phyloP scores from a whole-genome alignment of 768 basidiomycete species.

The Tricholoma bakamatsutake region DNA sequence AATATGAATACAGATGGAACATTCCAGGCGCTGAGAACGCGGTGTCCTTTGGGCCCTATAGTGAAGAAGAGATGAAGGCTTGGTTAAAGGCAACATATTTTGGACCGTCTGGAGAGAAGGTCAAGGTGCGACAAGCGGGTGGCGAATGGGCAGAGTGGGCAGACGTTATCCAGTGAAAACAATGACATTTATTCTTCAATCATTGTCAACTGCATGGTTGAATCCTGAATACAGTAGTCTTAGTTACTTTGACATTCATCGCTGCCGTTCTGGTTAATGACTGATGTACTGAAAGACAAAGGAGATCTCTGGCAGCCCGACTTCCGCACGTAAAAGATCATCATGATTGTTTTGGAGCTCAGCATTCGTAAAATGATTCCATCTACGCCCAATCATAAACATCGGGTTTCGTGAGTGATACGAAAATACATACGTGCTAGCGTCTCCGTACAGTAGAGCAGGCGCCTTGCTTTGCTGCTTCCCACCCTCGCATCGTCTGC shows the following conservation, averaged over 20 bases:
- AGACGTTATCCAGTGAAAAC: constrained; percentile 45
- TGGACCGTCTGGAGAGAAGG: constrained; percentile 69
- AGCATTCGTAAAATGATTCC: constrained; percentile 94
- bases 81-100: constrained; percentile 85
- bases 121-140: constrained; percentile 61
- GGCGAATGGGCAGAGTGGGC: constrained; percentile 76
- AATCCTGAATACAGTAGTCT: background rate
- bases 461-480: constrained; percentile 78
- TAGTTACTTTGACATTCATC: constrained; percentile 1
- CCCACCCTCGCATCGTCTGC: constrained; percentile 84
- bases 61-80: constrained; percentile 69
- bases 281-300: constrained; percentile 97
- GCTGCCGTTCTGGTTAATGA: constrained; percentile 41
- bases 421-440: constrained; percentile 76
- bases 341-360: constrained; percentile 93
- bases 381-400: constrained; percentile 40
- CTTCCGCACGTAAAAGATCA: constrained; percentile 88
- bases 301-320: constrained; percentile 77
- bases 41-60: constrained; percentile 72
- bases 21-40: constrained; percentile 40
- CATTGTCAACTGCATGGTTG: background rate
- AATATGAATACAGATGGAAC: constrained; percentile 82
- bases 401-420: background rate
- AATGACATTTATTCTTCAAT: background rate
- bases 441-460: constrained; percentile 91